Evolutionary conservation across 371 early-diverging fungal species (phyloP), one percentile per base, ranked within the genome.

Genomic region (Quaeritorhiza haematococci): DNA sequence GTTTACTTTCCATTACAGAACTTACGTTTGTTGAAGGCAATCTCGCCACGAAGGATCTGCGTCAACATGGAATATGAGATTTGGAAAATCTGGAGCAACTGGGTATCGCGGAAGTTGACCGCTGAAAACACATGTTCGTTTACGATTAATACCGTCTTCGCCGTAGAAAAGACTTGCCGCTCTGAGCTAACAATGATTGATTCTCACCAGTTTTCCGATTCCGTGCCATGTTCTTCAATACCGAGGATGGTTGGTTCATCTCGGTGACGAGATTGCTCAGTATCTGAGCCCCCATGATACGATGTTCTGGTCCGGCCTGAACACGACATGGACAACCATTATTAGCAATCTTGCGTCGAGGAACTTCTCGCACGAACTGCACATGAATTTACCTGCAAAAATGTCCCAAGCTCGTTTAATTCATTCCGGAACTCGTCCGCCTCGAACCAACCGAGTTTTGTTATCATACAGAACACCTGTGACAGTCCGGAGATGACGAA

Each of bases 371-470:
- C n/a, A n/a, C n/a, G n/a, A n/a, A n/a, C n/a, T n/a, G n/a, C n/a
- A n/a, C 32, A 19, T 13, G 30, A 58, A 45, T 52, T 64, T 69
- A 83, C 87, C 72, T 87, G 80, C 33, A 84, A 73, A 58, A 88
- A 88, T 53, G 84, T 82, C 13, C 76, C 61, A 28, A 90, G 69
- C 41, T 86, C 84, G 50, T 78, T 78, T 24, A 86, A 62, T 0
- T 86, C 74, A 27, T 78, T 72, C 34, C 77, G 78, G 60, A 89
- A 91, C 33, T 86, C 85, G 15, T 79, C 78, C 23, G 82, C 64
- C 34, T 90, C 91, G 35, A 83, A 75, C 92, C 93, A 93, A 5
- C 90, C 90, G 15, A 90, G 66, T 59, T 88, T 85, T 24, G 89
- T 88, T 30, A 93, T 69, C 28, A 84, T 59, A n/a, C 88, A 82